phyloP scores from a whole-genome alignment of 495 filamentous ascomycete genomes.

The Talaromyces thailandensis region DNA sequence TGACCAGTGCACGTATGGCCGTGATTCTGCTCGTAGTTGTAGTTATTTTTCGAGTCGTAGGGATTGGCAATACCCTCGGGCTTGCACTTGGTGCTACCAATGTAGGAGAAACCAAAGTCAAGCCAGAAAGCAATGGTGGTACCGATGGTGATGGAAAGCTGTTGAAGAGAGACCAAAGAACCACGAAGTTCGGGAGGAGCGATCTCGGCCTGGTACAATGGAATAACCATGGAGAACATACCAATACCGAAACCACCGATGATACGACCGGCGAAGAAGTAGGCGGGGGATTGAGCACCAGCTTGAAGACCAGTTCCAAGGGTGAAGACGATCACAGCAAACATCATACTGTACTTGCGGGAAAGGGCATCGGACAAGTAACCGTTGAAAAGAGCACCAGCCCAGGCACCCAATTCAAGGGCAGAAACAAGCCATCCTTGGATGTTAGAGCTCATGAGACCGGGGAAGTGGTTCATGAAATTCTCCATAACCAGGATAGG shows the following conservation, averaged over 20 bases:
- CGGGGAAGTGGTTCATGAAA: conserved; percentile 31
- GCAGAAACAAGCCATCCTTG: conserved; percentile 74
- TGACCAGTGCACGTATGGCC: conserved; percentile 53
- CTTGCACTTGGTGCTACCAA: conserved; percentile 50
- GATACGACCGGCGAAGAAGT: conserved; percentile 38
- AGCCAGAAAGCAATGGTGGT: conserved; percentile 62
- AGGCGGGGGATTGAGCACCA: conserved; percentile 24
- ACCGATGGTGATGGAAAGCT: conserved; percentile 75
- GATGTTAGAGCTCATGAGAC: conserved; percentile 49
- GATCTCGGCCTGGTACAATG: conserved; percentile 70
- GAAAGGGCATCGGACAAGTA: conserved; percentile 67
- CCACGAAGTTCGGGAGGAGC: conserved; percentile 68
- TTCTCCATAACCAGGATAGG: conserved; percentile 32
- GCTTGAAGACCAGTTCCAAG: conserved; percentile 46
- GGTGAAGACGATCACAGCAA: conserved; percentile 63
- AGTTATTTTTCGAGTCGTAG: conserved; percentile 18
- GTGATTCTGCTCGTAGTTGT: conserved; percentile 40
- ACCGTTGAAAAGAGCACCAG: conserved; percentile 65
- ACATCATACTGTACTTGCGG: conserved; percentile 67
- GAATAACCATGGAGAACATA: conserved; percentile 42
- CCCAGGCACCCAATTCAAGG: conserved; percentile 74
- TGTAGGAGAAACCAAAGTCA: conserved; percentile 58
- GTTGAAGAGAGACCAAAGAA: conserved; percentile 62
- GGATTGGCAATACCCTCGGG: conserved; percentile 28
- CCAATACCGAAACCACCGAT: conserved; percentile 53